Evolutionary conservation across 2,329 filamentous ascomycete genomes (phyloP).

Genomic region (Claviceps sp.): DNA sequence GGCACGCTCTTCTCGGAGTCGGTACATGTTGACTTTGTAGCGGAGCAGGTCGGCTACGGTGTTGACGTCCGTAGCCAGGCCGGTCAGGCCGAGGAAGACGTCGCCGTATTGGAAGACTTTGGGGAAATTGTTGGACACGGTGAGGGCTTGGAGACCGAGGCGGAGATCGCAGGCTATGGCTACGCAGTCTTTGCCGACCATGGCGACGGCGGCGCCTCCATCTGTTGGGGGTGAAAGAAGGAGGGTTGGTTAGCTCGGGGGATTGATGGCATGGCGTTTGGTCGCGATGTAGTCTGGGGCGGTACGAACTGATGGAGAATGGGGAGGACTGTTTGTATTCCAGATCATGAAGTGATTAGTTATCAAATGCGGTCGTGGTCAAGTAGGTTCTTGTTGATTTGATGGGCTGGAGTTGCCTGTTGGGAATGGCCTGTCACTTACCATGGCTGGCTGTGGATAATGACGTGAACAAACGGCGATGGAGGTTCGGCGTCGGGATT

Average conservation of each 20-base stretch:
- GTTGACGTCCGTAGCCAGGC: slow-evolving; percentile 87
- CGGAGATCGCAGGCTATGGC: slow-evolving; percentile 98
- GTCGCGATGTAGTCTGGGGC: not conserved
- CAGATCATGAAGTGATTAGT: slow-evolving; percentile 15
- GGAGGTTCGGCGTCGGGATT: not conserved
- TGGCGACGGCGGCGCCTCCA: slow-evolving; percentile 91
- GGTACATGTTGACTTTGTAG: slow-evolving; percentile 99
- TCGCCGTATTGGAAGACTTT: slow-evolving; percentile 98
- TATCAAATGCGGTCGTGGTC: slow-evolving; percentile 9
- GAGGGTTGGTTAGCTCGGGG: not conserved
- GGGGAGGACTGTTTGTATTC: slow-evolving; percentile 60
- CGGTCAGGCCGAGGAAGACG: slow-evolving; percentile 89
- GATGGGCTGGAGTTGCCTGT: not conserved
- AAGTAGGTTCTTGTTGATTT: not conserved
- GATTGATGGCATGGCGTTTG: not conserved
- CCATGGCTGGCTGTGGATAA: slow-evolving; percentile 1
- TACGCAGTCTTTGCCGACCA: slow-evolving; percentile 99
- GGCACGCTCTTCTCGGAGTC: slow-evolving; percentile 90
- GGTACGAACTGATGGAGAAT: slow-evolving; percentile 78
- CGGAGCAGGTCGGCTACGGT: slow-evolving; percentile 96
- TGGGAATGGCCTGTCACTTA: not conserved
- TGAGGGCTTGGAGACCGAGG: slow-evolving; percentile 89
- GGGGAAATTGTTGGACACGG: slow-evolving; percentile 98
- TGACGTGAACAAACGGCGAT: not conserved
- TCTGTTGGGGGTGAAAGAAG: slow-evolving; percentile 26